Percentiles rank a stretch among this genome's conserved stretches.
Conservation (phyloP, 2,329 filamentous ascomycete genomes). For the Phoma sp. region DNA sequence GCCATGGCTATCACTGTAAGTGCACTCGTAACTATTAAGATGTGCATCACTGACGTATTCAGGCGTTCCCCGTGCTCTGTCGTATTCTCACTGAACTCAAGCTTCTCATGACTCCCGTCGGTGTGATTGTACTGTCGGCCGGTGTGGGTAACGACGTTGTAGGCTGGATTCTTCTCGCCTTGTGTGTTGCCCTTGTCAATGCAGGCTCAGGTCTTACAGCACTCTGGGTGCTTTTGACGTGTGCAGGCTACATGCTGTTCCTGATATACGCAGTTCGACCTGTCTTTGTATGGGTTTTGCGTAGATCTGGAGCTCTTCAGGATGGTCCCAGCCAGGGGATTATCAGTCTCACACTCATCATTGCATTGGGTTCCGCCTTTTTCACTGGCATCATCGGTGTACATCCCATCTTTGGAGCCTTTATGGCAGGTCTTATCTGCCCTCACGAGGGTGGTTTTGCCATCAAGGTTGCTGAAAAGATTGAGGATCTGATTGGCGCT, state of each 20-base stretch:
- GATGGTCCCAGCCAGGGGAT: conserved; percentile 88
- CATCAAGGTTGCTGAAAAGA: conserved; percentile 90
- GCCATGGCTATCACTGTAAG: conserved; percentile 87
- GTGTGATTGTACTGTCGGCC: conserved; percentile 86
- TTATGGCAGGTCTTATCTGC: conserved; percentile 86
- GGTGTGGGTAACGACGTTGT: conserved; percentile 92
- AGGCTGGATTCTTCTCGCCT: conserved; percentile 86
- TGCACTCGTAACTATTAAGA: neutral
- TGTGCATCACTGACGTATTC: conserved; percentile 12
- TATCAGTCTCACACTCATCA: conserved; percentile 79
- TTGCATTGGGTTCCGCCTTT: conserved; percentile 80
- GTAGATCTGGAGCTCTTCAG: conserved; percentile 76
- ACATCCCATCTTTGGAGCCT: conserved; percentile 93
- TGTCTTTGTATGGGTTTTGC: conserved; percentile 74
- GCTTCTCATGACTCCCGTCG: conserved; percentile 80
- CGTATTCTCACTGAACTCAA: conserved; percentile 92
- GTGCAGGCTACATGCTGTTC: conserved; percentile 76
- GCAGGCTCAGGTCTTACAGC: conserved; percentile 81
- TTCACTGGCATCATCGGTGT: conserved; percentile 92
- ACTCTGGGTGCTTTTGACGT: conserved; percentile 81
- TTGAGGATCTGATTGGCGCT: conserved; percentile 86
- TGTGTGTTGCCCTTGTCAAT: conserved; percentile 93
- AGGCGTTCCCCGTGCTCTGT: conserved; percentile 86
- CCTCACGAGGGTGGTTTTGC: conserved; percentile 89
- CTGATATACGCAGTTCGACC: conserved; percentile 76